phyloP scores from a whole-genome alignment of 345 rosid species.

The Syzygium aqueum region DNA sequence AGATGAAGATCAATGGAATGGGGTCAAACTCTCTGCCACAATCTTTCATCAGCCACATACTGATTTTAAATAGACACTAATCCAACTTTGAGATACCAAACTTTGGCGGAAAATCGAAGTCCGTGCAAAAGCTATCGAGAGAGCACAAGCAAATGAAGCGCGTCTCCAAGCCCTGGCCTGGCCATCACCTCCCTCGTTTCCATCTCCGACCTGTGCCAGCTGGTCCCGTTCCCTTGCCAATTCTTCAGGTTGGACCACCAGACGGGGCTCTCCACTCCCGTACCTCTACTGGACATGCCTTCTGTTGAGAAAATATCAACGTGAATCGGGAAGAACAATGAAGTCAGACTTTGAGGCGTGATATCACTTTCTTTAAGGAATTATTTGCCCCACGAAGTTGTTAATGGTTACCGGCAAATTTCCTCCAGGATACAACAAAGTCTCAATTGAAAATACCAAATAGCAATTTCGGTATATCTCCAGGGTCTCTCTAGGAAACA shows the following conservation, averaged over 20 bases:
- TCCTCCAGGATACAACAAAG: too few species aligned
- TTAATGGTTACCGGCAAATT: too few species aligned
- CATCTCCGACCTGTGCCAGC: background rate
- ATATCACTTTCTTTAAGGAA: too few species aligned
- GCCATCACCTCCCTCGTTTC: background rate
- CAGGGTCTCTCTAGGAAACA: too few species aligned
- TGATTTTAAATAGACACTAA: too few species aligned
- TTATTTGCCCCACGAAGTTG: too few species aligned
- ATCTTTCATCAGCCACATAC: background rate
- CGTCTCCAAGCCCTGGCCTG: background rate
- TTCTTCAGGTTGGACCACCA: background rate
- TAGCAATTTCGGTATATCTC: too few species aligned
- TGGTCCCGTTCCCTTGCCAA: background rate
- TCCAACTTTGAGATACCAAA: background rate
- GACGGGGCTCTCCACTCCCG: background rate
- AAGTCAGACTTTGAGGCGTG: too few species aligned
- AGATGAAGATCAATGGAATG: background rate
- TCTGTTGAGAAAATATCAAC: too few species aligned
- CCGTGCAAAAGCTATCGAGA: background rate
- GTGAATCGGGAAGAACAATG: too few species aligned
- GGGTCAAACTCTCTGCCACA: background rate
- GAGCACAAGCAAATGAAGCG: background rate
- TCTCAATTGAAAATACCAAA: too few species aligned
- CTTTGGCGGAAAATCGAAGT: background rate
- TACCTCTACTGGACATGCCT: background rate